A percentile compares a stretch with the other conserved stretches of the same genome.
Conservation (phyloP, 495 filamentous ascomycete species). For the Saxophila tyrrhenica region DNA sequence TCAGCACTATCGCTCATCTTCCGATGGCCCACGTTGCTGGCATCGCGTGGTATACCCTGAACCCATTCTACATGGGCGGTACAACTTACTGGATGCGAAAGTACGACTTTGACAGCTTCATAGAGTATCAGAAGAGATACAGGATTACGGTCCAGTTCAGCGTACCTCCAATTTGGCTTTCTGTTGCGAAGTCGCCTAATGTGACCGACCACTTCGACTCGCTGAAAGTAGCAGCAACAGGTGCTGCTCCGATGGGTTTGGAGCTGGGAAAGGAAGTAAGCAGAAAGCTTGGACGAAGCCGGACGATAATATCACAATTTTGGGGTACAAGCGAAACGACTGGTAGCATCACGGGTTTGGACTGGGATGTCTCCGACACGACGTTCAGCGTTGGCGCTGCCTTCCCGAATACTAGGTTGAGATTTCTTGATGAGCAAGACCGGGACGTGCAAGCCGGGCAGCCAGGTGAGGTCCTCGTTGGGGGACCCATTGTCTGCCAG, state of each 20-base stretch:
- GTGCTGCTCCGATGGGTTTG: conserved; percentile 36
- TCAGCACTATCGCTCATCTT: conserved; percentile 24
- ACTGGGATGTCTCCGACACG: background rate
- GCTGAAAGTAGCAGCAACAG: conserved; percentile 44
- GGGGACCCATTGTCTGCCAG: conserved; percentile 28
- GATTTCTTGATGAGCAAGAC: conserved; percentile 22
- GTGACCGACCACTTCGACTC: conserved; percentile 54
- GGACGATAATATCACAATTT: conserved; percentile 17
- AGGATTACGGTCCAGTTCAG: conserved; percentile 50
- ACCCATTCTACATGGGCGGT: conserved; percentile 24
- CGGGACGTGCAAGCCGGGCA: conserved; percentile 19
- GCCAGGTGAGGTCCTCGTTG: conserved; percentile 26
- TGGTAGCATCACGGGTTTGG: background rate
- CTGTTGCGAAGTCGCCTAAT: conserved; percentile 57
- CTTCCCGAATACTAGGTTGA: background rate
- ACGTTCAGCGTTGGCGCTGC: background rate
- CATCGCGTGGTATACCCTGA: conserved; percentile 35
- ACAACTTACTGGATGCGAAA: conserved; percentile 56
- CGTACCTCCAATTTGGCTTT: conserved; percentile 58
- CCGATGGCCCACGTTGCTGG: conserved; percentile 61
- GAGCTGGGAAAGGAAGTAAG: conserved; percentile 45
- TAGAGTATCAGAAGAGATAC: conserved; percentile 52
- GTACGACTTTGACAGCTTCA: conserved; percentile 60
- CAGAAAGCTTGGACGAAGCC: conserved; percentile 15
- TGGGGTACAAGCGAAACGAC: conserved; percentile 25